Percentiles rank a stretch among this genome's conserved stretches.
These are phyloP conservation scores for Saussurea involucrata DNA, from an alignment of 129 eudicot species.

Conservation along the genomic window DNA sequence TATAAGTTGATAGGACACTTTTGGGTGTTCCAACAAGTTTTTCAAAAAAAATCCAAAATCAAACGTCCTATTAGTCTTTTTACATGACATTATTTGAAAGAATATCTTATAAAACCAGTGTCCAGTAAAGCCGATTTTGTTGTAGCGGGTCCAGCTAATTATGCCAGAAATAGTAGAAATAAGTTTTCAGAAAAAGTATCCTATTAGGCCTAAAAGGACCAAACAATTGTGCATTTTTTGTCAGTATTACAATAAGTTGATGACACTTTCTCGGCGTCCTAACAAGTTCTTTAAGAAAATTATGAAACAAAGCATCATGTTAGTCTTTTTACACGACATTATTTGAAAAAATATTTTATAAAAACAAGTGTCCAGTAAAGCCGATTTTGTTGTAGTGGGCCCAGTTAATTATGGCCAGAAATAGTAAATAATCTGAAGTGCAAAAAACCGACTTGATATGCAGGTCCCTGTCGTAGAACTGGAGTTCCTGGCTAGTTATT, in stretches of 20 bases:
- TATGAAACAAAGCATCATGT: not conserved
- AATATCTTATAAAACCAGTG: not conserved
- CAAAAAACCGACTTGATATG: constrained; percentile 1
- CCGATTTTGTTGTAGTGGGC: not conserved
- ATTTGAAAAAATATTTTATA: not conserved
- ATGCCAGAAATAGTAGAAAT: not conserved
- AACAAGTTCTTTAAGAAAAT: not conserved
- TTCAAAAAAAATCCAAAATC: not conserved
- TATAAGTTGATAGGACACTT: not conserved
- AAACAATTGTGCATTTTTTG: not conserved
- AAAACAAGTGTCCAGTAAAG: not conserved
- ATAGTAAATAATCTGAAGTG: not conserved
- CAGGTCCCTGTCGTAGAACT: constrained; percentile 73
- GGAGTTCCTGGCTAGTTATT: constrained; percentile 74
- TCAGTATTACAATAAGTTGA: not conserved
- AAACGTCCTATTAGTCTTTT: not conserved
- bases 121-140: not conserved
- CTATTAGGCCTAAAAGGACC: too few relatives aligned
- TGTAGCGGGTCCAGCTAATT: too few relatives aligned
- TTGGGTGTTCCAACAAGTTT: not conserved
- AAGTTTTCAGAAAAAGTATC: too few relatives aligned
- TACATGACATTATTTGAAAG: not conserved
- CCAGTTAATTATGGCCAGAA: not conserved
- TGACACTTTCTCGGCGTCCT: not conserved
- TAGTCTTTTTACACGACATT: not conserved